These are phyloP conservation scores for Aspergillus carlsbadensis DNA, from an alignment of 495 filamentous ascomycete genomes.

Conservation along the genomic window DNA sequence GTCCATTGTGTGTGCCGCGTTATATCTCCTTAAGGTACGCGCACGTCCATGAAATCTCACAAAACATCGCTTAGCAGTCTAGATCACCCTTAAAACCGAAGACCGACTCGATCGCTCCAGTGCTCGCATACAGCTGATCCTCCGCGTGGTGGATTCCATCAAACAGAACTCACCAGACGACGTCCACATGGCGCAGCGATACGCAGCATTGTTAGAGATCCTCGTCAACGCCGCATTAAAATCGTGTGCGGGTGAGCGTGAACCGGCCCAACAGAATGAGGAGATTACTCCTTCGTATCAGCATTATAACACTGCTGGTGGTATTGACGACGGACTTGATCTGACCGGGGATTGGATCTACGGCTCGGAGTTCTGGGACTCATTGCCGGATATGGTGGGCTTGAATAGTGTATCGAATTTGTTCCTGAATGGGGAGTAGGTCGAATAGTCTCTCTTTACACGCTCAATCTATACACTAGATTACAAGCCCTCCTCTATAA, in stretches of 20 bases:
- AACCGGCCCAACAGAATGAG: too few relatives aligned
- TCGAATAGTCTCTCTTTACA: too few relatives aligned
- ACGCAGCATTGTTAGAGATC: not conserved
- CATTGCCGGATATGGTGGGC: constrained; percentile 3
- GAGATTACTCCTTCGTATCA: too few relatives aligned
- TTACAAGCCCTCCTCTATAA: too few relatives aligned
- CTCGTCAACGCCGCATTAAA: not conserved
- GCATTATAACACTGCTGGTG: too few relatives aligned
- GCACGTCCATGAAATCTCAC: too few relatives aligned
- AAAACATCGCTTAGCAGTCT: too few relatives aligned
- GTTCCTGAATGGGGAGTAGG: not conserved
- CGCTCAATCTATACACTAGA: too few relatives aligned
- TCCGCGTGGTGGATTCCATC: not conserved
- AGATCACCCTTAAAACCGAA: too few relatives aligned
- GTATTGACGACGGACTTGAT: not conserved
- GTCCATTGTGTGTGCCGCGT: not conserved
- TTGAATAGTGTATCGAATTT: constrained; percentile 4
- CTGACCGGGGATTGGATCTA: not conserved
- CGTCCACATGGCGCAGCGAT: constrained; percentile 1
- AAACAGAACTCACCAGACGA: not conserved
- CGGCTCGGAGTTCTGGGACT: not conserved
- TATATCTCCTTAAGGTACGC: constrained; percentile 2
- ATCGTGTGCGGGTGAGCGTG: too few relatives aligned
- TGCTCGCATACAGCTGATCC: not conserved
- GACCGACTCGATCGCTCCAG: too few relatives aligned